Percentiles rank a stretch among this genome's conserved stretches.
Evolutionary conservation across 768 basidiomycete genomes (phyloP).

Genomic region (Clavaria fumosa): DNA sequence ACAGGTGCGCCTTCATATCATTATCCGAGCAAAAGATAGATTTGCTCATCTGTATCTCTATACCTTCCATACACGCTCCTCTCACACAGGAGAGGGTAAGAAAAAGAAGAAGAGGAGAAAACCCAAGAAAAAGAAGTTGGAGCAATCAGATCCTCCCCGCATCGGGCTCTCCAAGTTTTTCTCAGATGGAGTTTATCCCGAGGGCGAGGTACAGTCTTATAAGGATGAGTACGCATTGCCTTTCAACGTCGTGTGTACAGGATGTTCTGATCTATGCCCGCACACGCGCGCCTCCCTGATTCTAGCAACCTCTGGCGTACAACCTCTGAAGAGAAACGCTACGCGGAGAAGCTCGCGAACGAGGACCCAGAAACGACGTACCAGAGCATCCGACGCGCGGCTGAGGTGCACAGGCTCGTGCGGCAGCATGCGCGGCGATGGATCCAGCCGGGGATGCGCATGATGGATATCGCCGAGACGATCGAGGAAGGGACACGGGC

Average conservation of each 20-base stretch:
- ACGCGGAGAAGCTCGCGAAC: constrained; percentile 60
- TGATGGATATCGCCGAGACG: constrained; percentile 85
- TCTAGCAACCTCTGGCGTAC: constrained; percentile 76
- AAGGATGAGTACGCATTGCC: constrained; percentile 65
- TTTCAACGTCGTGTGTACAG: not conserved
- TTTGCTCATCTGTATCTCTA: too few species aligned
- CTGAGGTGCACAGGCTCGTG: constrained; percentile 93
- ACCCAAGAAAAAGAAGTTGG: constrained; percentile 65
- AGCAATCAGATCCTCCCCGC: constrained; percentile 86
- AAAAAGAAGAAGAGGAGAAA: constrained; percentile 95
- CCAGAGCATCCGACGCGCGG: constrained; percentile 76
- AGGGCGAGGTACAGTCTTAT: constrained; percentile 86
- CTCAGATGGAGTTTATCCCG: constrained; percentile 73
- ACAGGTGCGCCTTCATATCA: too few species aligned
- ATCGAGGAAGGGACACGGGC: constrained; percentile 89
- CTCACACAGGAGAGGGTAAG: constrained; percentile 39
- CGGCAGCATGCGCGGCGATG: constrained; percentile 64
- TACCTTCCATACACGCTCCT: too few species aligned
- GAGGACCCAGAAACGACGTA: constrained; percentile 80
- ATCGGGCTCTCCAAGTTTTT: constrained; percentile 82
- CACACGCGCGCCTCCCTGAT: too few species aligned
- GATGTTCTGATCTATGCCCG: too few species aligned
- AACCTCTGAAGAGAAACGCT: constrained; percentile 81
- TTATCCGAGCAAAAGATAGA: too few species aligned
- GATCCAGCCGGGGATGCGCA: constrained; percentile 86